Evolutionary conservation across 2,329 filamentous ascomycete genomes (phyloP).

Genomic region (Akanthomyces lecanii): DNA sequence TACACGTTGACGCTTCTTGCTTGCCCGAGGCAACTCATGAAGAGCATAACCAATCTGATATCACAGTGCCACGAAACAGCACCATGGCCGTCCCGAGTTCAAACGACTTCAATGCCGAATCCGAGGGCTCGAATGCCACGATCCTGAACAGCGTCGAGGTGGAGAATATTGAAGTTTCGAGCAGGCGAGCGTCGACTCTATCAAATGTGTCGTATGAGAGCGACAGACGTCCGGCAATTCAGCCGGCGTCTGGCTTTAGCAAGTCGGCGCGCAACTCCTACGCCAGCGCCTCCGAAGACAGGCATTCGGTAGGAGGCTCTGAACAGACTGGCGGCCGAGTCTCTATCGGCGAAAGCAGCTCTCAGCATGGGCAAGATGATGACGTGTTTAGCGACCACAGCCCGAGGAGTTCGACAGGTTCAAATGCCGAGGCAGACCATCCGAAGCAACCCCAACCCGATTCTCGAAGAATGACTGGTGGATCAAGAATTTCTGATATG

Average conservation of each 20-base stretch:
- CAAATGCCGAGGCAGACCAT: constrained; percentile 38
- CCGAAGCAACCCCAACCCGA: constrained; percentile 17
- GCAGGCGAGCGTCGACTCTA: background rate
- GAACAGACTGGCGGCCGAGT: background rate
- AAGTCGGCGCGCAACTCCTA: constrained; percentile 10
- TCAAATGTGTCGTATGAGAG: constrained; percentile 12
- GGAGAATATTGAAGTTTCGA: background rate
- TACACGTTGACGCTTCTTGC: constrained; percentile 45
- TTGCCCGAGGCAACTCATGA: constrained; percentile 40
- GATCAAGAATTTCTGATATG: constrained; percentile 44
- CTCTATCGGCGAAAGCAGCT: constrained; percentile 35
- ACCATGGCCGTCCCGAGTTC: background rate
- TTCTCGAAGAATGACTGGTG: constrained; percentile 28
- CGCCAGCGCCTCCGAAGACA: constrained; percentile 1
- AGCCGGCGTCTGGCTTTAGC: background rate
- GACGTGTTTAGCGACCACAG: constrained; percentile 58
- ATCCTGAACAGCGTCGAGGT: constrained; percentile 2
- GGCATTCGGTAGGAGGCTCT: constrained; percentile 1
- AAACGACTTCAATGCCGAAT: constrained; percentile 19
- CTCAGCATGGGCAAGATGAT: constrained; percentile 49
- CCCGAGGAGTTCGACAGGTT: constrained; percentile 53
- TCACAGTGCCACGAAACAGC: constrained; percentile 16
- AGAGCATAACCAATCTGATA: constrained; percentile 19
- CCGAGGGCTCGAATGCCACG: constrained; percentile 17
- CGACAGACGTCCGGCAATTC: constrained; percentile 5